phyloP scores from a whole-genome alignment of 2,329 filamentous ascomycete genomes.

The Aspergillus puulaauensis region DNA sequence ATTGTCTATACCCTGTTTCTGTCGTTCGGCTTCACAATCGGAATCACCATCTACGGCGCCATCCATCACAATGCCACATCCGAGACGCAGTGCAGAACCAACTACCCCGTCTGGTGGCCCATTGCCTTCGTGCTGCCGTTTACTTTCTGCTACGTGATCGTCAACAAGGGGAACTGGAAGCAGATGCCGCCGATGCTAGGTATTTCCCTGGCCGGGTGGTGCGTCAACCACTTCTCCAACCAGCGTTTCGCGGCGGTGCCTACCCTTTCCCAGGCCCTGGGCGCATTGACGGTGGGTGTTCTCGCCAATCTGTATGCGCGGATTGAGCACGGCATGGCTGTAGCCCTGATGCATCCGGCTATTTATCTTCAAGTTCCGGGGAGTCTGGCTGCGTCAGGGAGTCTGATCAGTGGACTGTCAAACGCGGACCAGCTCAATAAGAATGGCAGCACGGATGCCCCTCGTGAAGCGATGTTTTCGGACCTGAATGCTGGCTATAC shows the following conservation, averaged over 20 bases:
- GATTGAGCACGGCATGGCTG: conserved; percentile 70
- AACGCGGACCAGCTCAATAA: not conserved
- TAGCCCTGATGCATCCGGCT: conserved; percentile 78
- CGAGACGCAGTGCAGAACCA: conserved; percentile 41
- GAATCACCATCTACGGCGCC: conserved; percentile 62
- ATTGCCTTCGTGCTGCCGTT: conserved; percentile 63
- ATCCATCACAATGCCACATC: conserved; percentile 57
- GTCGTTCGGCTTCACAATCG: conserved; percentile 70
- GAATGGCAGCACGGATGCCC: too few species aligned
- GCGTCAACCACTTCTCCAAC: conserved; percentile 72
- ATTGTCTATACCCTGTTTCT: conserved; percentile 73
- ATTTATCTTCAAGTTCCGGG: conserved; percentile 71
- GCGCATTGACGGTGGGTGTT: conserved; percentile 72
- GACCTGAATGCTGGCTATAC: conserved; percentile 38
- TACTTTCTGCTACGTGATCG: conserved; percentile 70
- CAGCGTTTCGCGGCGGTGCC: conserved; percentile 67
- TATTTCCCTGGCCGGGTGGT: conserved; percentile 71
- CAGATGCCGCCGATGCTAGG: conserved; percentile 73
- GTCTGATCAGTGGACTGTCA: conserved; percentile 33
- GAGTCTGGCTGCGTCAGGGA: conserved; percentile 58
- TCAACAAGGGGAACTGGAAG: conserved; percentile 78
- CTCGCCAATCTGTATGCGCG: conserved; percentile 76
- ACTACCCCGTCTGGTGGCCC: conserved; percentile 29
- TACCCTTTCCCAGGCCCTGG: conserved; percentile 73
- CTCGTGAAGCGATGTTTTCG: conserved; percentile 18